phyloP scores from a whole-genome alignment of 2,329 filamentous ascomycete genomes.

The Fusarium beomiforme region DNA sequence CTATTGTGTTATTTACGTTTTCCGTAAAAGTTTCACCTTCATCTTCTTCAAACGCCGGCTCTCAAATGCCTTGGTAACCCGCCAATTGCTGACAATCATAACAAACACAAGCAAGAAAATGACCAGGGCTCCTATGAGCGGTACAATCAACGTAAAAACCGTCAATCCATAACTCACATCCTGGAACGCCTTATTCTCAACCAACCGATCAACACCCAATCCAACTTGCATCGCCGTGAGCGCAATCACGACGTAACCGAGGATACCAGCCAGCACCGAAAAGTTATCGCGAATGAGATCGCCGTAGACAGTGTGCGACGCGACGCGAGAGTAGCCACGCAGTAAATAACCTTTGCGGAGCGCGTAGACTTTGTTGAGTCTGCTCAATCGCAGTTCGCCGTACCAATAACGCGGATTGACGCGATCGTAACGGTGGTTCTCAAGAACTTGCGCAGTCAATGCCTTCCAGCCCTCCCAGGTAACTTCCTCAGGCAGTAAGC shows the following conservation, averaged over 20 bases:
- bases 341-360: constrained; percentile 22
- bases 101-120: constrained; percentile 30
- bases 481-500: constrained; percentile 49
- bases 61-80: constrained; percentile 26
- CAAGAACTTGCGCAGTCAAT: constrained; percentile 39
- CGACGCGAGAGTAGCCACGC: constrained; percentile 30
- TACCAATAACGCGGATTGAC: constrained; percentile 52
- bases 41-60: constrained; percentile 16
- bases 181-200: constrained; percentile 9
- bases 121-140: constrained; percentile 13
- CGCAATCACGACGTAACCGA: constrained; percentile 32
- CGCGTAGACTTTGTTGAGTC: constrained; percentile 48
- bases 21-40: constrained; percentile 4
- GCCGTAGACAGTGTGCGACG: constrained; percentile 27
- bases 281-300: constrained; percentile 33
- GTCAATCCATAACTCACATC: constrained; percentile 27
- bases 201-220: constrained; percentile 7
- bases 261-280: constrained; percentile 27
- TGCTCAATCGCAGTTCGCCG: constrained; percentile 54
- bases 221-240: constrained; percentile 34
- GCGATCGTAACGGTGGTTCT: constrained; percentile 42
- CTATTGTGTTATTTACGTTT: background rate
- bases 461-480: constrained; percentile 52
- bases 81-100: constrained; percentile 31
- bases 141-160: constrained; percentile 26